Evolutionary conservation across 257 asterid species (phyloP).

Genomic region (Solanum pimpinellifolium): DNA sequence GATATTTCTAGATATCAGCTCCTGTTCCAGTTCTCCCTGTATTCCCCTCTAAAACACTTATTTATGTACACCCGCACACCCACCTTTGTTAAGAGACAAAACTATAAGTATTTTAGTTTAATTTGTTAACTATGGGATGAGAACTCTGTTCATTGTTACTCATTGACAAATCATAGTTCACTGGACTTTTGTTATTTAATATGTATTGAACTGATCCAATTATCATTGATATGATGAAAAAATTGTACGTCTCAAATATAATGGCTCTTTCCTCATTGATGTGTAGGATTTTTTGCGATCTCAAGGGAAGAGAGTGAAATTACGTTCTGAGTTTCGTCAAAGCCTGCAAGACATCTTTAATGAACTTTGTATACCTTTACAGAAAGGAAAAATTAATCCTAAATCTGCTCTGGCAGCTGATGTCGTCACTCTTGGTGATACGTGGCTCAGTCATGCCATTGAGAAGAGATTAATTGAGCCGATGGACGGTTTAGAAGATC

Average conservation of each 20-base stretch:
- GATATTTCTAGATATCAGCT: background rate
- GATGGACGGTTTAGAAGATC: constrained; percentile 47
- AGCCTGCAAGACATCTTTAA: constrained; percentile 47
- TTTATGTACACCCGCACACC: background rate
- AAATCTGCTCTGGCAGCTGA: constrained; percentile 70
- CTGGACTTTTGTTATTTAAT: background rate
- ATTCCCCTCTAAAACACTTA: background rate
- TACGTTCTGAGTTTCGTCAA: constrained; percentile 59
- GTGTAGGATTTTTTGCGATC: constrained; percentile 69
- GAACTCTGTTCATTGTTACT: background rate
- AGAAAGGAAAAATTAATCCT: constrained; percentile 33
- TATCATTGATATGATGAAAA: background rate
- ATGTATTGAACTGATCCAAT: background rate
- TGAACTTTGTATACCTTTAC: constrained; percentile 47
- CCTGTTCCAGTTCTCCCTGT: background rate
- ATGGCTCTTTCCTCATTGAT: background rate
- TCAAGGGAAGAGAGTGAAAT: constrained; percentile 72
- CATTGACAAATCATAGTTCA: background rate
- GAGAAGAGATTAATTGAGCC: constrained; percentile 71
- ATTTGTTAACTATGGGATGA: background rate
- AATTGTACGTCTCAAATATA: background rate
- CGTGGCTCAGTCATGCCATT: constrained; percentile 78
- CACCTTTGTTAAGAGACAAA: background rate
- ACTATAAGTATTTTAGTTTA: background rate
- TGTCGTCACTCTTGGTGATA: constrained; percentile 71